These are phyloP conservation scores for Aspergillus biplanus DNA, from an alignment of 495 filamentous ascomycete genomes.

Conservation along the genomic window DNA sequence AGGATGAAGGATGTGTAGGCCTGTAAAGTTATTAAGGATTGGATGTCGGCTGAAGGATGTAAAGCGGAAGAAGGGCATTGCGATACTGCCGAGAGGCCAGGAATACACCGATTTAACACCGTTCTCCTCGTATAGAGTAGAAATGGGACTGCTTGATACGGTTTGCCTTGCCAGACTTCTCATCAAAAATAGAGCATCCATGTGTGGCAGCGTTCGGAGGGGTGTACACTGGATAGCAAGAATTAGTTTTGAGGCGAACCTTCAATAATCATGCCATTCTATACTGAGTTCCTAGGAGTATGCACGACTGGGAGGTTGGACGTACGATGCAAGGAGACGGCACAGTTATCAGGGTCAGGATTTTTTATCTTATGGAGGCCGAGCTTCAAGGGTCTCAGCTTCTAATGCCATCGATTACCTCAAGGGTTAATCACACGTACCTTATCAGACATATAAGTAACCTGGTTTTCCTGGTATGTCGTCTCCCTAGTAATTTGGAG, in stretches of 20 bases:
- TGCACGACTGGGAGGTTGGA: constrained; percentile 19
- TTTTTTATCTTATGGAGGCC: constrained; percentile 86
- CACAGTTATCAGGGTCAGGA: constrained; percentile 66
- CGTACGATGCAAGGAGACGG: constrained; percentile 84
- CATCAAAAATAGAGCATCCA: constrained; percentile 75
- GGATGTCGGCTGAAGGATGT: background rate
- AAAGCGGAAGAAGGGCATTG: background rate
- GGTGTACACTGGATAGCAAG: constrained; percentile 68
- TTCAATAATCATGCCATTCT: background rate
- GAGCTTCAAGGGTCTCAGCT: constrained; percentile 48
- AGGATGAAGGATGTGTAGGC: background rate
- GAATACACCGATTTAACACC: background rate
- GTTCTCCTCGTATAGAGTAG: constrained; percentile 48
- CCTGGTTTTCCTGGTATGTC: constrained; percentile 62
- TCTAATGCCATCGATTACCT: background rate
- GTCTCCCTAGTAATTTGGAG: constrained; percentile 45
- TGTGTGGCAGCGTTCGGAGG: constrained; percentile 81
- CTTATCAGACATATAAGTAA: constrained; percentile 83
- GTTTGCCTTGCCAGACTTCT: constrained; percentile 69
- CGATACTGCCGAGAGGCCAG: no score
- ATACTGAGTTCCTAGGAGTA: background rate
- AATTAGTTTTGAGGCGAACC: constrained; percentile 2
- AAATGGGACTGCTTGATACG: constrained; percentile 70
- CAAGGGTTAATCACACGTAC: constrained; percentile 32
- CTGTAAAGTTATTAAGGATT: background rate